A percentile compares a stretch with the other conserved stretches of the same genome.
phyloP scores from a whole-genome alignment of 441 rosid genomes.

The Euphorbia celastroides region DNA sequence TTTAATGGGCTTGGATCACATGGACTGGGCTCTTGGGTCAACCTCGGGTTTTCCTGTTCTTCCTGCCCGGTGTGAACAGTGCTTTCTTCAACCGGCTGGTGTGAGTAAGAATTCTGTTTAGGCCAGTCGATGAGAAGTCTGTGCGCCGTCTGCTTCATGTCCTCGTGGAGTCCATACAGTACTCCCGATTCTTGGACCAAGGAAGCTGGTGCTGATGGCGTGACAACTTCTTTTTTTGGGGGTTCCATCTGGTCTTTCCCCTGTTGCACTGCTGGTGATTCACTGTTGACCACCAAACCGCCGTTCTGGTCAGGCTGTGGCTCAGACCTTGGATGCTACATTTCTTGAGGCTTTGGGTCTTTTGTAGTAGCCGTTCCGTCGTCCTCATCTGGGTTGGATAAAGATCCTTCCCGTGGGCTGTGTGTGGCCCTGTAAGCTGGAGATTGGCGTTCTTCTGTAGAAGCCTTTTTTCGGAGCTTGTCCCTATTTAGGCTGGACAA shows the following conservation, averaged over 20 bases:
- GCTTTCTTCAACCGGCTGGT: no score
- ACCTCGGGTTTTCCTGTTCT: neutral
- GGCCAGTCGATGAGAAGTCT: no score
- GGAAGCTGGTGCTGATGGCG: neutral
- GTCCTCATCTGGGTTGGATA: neutral
- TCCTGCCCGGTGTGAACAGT: no score
- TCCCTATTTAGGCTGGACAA: neutral
- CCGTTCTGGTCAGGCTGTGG: neutral
- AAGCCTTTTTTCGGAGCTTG: constrained; percentile 1
- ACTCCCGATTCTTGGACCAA: neutral
- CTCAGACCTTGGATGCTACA: neutral
- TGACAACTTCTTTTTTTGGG: neutral
- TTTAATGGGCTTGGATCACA: neutral
- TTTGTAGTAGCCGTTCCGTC: neutral
- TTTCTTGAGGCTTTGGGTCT: neutral
- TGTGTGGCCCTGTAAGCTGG: neutral
- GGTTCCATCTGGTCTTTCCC: neutral
- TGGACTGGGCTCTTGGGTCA: neutral
- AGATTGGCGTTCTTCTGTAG: neutral
- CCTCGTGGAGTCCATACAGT: no score
- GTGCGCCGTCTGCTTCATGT: no score
- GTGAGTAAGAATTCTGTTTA: no score
- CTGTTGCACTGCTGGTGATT: neutral
- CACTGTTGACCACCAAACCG: neutral
- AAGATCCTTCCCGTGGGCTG: neutral